Evolutionary conservation across 768 basidiomycete genomes (phyloP).

Genomic region (Gloeophyllum trabeum): DNA sequence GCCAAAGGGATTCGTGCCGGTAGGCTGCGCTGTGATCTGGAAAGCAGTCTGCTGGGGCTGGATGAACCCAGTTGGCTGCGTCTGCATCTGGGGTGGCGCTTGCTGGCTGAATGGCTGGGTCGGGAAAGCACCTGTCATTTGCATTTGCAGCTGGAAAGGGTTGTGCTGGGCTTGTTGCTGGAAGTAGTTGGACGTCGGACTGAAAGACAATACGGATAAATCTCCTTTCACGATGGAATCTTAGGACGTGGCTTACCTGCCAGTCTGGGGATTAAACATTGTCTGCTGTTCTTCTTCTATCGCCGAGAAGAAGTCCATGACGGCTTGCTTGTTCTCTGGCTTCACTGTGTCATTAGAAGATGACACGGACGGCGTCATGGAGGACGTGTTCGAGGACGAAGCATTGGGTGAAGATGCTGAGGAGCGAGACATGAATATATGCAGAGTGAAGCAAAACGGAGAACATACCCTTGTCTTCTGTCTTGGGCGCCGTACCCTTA

Average conservation of each 20-base stretch:
- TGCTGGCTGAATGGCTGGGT: constrained; percentile 29
- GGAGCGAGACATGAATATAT: constrained; percentile 3
- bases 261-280: constrained; percentile 56
- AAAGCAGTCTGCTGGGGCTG: constrained; percentile 29
- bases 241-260: constrained; percentile 29
- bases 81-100: constrained; percentile 27
- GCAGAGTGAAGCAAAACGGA: not conserved
- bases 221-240: not conserved
- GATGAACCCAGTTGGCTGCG: constrained; percentile 51
- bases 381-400: constrained; percentile 8
- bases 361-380: constrained; percentile 16
- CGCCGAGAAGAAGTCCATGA: constrained; percentile 79
- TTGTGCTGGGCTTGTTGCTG: constrained; percentile 55
- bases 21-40: constrained; percentile 17
- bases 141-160: constrained; percentile 61
- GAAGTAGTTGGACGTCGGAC: constrained; percentile 37
- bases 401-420: constrained; percentile 9
- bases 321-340: constrained; percentile 30
- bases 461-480: constrained; percentile 21
- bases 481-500: constrained; percentile 9
- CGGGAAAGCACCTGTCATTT: constrained; percentile 34
- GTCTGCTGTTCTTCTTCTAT: constrained; percentile 76
- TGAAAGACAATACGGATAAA: constrained; percentile 12
- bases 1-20: constrained; percentile 34
- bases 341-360: constrained; percentile 17